Evolutionary conservation across 805 yeast species (phyloP).

Genomic region (Priceomyces castillae): DNA sequence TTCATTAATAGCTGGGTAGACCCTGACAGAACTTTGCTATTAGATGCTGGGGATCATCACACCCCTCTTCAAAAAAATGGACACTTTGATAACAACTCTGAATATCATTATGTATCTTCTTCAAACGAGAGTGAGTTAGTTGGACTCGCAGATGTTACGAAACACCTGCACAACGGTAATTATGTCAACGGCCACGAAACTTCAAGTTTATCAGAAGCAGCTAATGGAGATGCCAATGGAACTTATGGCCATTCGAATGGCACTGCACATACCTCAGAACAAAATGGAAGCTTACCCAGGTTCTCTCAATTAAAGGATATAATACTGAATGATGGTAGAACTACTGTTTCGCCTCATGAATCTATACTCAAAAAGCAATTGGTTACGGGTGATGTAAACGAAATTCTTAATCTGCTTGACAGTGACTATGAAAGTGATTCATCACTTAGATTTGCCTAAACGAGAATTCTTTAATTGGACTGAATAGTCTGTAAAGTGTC

Average conservation of each 20-base stretch:
- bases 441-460: conserved; percentile 15
- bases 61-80: not conserved
- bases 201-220: conserved; percentile 1
- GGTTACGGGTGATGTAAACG: conserved; percentile 29
- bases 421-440: conserved; percentile 32
- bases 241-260: conserved; percentile 6
- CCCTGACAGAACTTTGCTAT: conserved; percentile 23
- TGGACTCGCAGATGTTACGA: not conserved
- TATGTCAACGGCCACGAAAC: not conserved
- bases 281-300: conserved; percentile 23
- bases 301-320: conserved; percentile 38
- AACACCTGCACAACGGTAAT: not conserved
- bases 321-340: conserved; percentile 9
- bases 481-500: no score
- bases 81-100: conserved; percentile 1
- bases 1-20: conserved; percentile 32
- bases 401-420: conserved; percentile 33
- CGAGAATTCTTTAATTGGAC: no score
- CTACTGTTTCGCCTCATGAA: conserved; percentile 10
- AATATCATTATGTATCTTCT: not conserved
- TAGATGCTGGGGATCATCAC: conserved; percentile 7
- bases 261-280: conserved; percentile 16
- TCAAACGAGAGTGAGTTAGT: not conserved
- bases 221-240: conserved; percentile 9
- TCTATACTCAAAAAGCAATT: conserved; percentile 33